Evolutionary conservation across 192 early-diverging fungal species (phyloP).

Genomic region (Phlyctochytrium bullatum): DNA sequence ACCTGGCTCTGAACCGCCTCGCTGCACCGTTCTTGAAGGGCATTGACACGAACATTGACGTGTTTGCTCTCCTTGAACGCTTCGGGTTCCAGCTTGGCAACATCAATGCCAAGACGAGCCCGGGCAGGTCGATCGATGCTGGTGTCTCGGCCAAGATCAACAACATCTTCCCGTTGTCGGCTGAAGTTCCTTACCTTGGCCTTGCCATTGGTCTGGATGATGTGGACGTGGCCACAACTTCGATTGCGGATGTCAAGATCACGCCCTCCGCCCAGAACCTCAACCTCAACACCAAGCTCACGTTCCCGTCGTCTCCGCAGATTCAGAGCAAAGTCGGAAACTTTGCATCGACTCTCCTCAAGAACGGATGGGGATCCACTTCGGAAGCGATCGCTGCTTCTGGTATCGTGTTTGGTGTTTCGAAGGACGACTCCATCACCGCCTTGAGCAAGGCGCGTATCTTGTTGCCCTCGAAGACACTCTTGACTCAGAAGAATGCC

Average conservation of each 20-base stretch:
- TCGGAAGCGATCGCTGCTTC: constrained; percentile 13
- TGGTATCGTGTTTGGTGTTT: constrained; percentile 10
- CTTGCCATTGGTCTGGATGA: constrained; percentile 9
- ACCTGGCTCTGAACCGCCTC: neutral
- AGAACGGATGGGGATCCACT: constrained; percentile 10
- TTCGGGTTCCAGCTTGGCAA: constrained; percentile 1
- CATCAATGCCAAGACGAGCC: neutral
- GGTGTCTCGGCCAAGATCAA: constrained; percentile 1
- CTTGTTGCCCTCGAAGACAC: constrained; percentile 8
- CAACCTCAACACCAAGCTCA: constrained; percentile 8
- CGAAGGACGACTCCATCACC: neutral
- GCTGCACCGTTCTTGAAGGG: neutral
- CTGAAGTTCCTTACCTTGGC: constrained; percentile 6
- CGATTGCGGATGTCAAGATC: neutral
- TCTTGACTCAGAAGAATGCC: constrained; percentile 1
- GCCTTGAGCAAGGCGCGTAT: constrained; percentile 13
- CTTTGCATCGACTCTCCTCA: constrained; percentile 11
- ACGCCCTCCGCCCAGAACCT: constrained; percentile 1
- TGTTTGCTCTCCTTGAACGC: neutral
- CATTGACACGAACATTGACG: neutral
- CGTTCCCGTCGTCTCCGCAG: constrained; percentile 6
- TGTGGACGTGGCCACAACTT: constrained; percentile 1
- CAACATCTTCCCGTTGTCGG: constrained; percentile 10
- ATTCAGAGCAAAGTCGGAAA: constrained; percentile 9
- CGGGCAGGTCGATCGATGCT: constrained; percentile 5